A percentile compares a stretch with the other conserved stretches of the same genome.
phyloP scores from a whole-genome alignment of 2,329 filamentous ascomycete species.

The Scedosporium minutisporum region DNA sequence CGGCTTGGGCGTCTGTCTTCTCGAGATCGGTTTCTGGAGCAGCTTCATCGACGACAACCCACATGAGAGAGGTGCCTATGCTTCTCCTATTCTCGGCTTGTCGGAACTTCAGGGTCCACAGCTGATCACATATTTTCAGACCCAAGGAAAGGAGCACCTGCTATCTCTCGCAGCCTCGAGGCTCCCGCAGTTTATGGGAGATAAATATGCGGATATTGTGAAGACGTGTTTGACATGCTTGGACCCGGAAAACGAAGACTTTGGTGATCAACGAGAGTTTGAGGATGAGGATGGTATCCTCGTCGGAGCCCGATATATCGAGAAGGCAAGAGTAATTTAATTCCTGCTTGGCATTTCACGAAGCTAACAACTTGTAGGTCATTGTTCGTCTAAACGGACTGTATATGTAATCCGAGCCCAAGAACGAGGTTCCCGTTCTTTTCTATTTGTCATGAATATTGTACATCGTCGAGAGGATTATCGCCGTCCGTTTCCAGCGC shows the following conservation, averaged over 20 bases:
- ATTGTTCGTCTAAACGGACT: not conserved
- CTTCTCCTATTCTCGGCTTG: not conserved
- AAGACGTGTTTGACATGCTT: conserved; percentile 25
- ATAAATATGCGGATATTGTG: conserved; percentile 19
- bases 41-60: conserved; percentile 19
- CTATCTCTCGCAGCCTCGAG: conserved; percentile 6
- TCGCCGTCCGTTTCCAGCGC: too few species aligned
- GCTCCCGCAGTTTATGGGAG: conserved; percentile 18
- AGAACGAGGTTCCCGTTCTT: not conserved
- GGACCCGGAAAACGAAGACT: conserved; percentile 19
- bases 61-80: conserved; percentile 7
- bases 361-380: not conserved
- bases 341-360: not conserved
- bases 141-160: not conserved
- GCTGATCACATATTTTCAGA: not conserved
- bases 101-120: not conserved
- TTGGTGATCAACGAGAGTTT: conserved; percentile 18
- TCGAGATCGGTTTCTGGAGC: conserved; percentile 42
- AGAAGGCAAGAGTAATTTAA: conserved; percentile 13
- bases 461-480: too few species aligned
- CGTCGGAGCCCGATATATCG: conserved; percentile 19
- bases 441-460: too few species aligned
- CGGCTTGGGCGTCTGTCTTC: conserved; percentile 41
- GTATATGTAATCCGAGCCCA: not conserved
- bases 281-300: conserved; percentile 20